Base-by-base conservation (phyloP, 139 green algal genomes). In the Coelastrella sp. region DNA sequence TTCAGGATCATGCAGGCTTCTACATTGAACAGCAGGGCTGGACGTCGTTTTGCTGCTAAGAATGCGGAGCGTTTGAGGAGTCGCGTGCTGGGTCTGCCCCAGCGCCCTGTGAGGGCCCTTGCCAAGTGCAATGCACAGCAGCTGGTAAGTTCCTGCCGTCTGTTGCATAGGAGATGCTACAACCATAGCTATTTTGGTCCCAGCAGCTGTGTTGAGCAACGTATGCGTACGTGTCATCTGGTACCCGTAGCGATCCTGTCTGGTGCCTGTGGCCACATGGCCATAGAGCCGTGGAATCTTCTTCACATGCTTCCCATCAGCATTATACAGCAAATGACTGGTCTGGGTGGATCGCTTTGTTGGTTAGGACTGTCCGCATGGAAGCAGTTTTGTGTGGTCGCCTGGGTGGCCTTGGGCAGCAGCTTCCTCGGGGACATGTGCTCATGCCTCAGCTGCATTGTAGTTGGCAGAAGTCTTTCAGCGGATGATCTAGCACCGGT, bases 101-200 rank as follows among this genome's bases (percentile, higher is more conserved):
- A 74, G 80, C 58, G 73, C 19, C 79, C 71, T 2, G 32, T 73
- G 75, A 84, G 88, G 80, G 89, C 64, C 73, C 84, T 92, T 22
- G 88, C 75, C 23, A 92, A 65, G 65, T 94, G 91, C 57, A 95
- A 79, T 64, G 92, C 90, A n/a, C 95, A 84, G 8, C 92, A 93
- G 60, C 81, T 92, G 60, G 88, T 91, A 61, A 85, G 89, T 85
- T 22, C 13, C 22, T 74, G 78, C 57, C 22, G 56, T 73, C 19
- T 23, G 79, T 13, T 19, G 10, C 0, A 71, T 71, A 71, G 32
- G 32, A 47, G 32, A 47, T 47, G 32, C 32, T 47, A 47, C 32
- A 47, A 47, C 32, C 32, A 47, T 47, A 47, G 0, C 32, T 47
- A 47, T 47, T 47, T 47, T 47, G 32, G 32, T 47, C 32, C 32